Percentiles rank a stretch among this genome's conserved stretches.
Evolutionary conservation across 441 rosid species (phyloP).

Genomic region (Melastoma candidum): DNA sequence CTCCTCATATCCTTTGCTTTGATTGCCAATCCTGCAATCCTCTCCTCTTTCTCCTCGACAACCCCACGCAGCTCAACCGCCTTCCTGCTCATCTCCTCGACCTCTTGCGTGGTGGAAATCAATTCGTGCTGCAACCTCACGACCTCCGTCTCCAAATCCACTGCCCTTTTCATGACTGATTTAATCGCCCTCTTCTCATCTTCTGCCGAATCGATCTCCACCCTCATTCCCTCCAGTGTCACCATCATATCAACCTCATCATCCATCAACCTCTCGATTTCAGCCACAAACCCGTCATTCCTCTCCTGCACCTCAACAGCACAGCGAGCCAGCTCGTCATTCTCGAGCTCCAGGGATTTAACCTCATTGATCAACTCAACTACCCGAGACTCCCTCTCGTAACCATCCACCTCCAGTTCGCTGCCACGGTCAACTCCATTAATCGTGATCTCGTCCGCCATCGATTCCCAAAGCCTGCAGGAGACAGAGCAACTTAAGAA

Average conservation of each 20-base stretch:
- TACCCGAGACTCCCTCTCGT: conserved; percentile 12
- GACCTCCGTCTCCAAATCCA: conserved; percentile 53
- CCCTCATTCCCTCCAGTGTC: conserved; percentile 31
- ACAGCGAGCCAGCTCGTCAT: conserved; percentile 25
- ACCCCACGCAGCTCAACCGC: conserved; percentile 30
- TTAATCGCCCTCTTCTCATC: conserved; percentile 37
- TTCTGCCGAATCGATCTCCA: conserved; percentile 38
- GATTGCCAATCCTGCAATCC: conserved; percentile 29
- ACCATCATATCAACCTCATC: conserved; percentile 28
- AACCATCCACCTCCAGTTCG: conserved; percentile 24
- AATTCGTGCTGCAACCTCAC: conserved; percentile 59
- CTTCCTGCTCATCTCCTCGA: conserved; percentile 36
- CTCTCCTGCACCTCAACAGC: conserved; percentile 31
- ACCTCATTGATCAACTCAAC: conserved; percentile 28
- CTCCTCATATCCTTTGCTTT: conserved; percentile 15
- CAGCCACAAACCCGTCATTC: conserved; percentile 21
- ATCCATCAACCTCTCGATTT: conserved; percentile 32
- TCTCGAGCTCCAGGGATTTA: conserved; percentile 40
- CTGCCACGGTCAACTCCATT: conserved; percentile 29
- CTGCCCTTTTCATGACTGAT: conserved; percentile 38
- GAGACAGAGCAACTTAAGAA: too few species aligned
- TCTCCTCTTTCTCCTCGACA: conserved; percentile 34
- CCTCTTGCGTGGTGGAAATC: conserved; percentile 32
- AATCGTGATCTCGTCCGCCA: conserved; percentile 37
- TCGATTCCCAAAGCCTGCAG: conserved; percentile 1